Base-by-base conservation (phyloP, 805 yeast species). In the Blastobotrys mokoenaii region DNA sequence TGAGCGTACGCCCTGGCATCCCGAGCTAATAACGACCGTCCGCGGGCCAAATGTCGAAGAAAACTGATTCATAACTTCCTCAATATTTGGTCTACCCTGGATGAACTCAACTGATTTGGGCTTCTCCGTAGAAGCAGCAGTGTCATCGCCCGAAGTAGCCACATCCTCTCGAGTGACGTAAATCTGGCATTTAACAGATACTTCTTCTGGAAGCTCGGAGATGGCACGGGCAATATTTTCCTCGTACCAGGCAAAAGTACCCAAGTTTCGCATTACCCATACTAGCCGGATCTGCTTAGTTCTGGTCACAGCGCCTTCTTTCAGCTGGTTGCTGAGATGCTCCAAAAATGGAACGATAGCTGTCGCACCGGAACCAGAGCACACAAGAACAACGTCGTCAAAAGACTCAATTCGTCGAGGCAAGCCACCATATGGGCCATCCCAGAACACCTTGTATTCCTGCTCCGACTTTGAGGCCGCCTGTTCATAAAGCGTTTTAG, bases 381-480 rank as follows among this genome's bases (percentile, higher is more conserved):
- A 63, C 12, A 73, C 46, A 32, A 72, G 66, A 3, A 67, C 40
- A 8, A 60, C 61, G 7, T 68, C 47, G 40, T 73, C 75, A 51
- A 74, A 74, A 6, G 66, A 59, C 9, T 62, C 53, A 29, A 72
- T 58, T 3, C 72, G 67, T 44, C 72, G 73, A 36, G 61, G 60
- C 16, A 58, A 55, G 2, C 69, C 74, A 0, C 77, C 77, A 48
- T 62, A 68, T 0, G 79, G 79, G 0, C 79, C 79, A 29, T 62
- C 62, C 35, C 73, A 59, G 3, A 60, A 43, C 0, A 69, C 72
- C 33, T 67, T 69, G 20, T 33, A 15, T 14, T 43, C 39, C 29
- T 30, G 10, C 7, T 41, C 44, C 5, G 8, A n/a, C 40, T 41
- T 50, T 17, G 27, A 20, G 15, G 38, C 34, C 2, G 53, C 51